Evolutionary conservation across 1,284 basidiomycete species (phyloP), one percentile per base, ranked within the genome.

Genomic region (Polyporus tsugae): DNA sequence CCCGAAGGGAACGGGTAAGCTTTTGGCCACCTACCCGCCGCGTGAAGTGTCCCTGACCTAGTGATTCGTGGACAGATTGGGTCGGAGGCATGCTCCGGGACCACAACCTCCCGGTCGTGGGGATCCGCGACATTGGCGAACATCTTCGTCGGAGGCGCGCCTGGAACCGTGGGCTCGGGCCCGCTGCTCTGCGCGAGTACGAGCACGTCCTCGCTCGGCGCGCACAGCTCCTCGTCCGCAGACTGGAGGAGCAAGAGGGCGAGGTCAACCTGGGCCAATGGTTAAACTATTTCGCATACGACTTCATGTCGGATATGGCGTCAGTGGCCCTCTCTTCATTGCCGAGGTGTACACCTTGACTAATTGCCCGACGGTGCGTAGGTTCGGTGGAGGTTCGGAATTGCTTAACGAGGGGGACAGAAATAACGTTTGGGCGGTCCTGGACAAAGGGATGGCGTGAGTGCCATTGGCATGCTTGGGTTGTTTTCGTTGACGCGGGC

Each of bases 151-250:
- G 86, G 17, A 82, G 89, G 35, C 82, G 82, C 62, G 80, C 83
- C 4, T 90, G 89, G 88, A 83, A 84, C 44, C 81, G 82, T 33
- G 88, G 82, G 0, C 85, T 90, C 74, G 83, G 80, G 67, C 78
- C 84, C 9, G 72, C 78, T 6, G 84, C 88, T 6, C 70, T 91
- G 22, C 85, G 84, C 71, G 85, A 82, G 17, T 91, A 90, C 72
- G 82, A 87, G 70, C 75, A 74, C 36, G 33, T 52, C 25, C 74
- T 90, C 9, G 73, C 77, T 2, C 78, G 74, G 53, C 78, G 86
- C 17, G 78, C 78, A 0, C 70, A 75, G 7, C 80, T 86, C 63
- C 77, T 89, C 2, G 75, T 84, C 0, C 74, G 80, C 4, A 75
- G 76, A 3, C 75, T 88, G 3, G 79, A 79, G 44, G 73, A 74